Conservation (phyloP, 768 basidiomycete genomes). For the Kwoniella bestiolae region DNA sequence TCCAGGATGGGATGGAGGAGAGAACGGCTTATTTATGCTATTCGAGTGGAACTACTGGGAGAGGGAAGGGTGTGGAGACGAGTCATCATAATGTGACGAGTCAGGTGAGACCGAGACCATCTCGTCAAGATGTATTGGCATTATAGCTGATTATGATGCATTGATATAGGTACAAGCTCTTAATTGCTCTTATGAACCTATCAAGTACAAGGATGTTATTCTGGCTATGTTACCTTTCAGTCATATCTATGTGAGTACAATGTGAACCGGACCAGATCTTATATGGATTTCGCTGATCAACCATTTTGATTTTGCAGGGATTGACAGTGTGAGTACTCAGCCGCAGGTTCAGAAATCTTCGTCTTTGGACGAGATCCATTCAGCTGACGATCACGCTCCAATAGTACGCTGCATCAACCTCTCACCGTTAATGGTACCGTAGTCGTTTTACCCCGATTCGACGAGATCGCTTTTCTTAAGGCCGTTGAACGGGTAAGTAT, state of each 20-base stretch:
- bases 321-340: constrained; percentile 21
- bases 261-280: neutral
- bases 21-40: constrained; percentile 56
- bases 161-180: constrained; percentile 61
- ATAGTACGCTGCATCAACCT: constrained; percentile 48
- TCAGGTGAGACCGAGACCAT: constrained; percentile 46
- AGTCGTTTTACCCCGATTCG: constrained; percentile 66
- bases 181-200: constrained; percentile 60
- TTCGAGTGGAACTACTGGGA: constrained; percentile 55
- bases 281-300: neutral
- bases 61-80: constrained; percentile 57
- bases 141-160: neutral
- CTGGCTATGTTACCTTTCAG: constrained; percentile 69
- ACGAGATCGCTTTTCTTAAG: constrained; percentile 69
- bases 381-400: neutral
- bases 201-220: constrained; percentile 62
- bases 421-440: constrained; percentile 52
- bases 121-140: neutral
- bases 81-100: constrained; percentile 67
- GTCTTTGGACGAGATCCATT: neutral
- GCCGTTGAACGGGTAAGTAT: constrained; percentile 59
- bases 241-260: constrained; percentile 63
- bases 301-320: constrained; percentile 1
- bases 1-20: constrained; percentile 34
- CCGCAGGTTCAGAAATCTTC: neutral